These are phyloP conservation scores for Scedosporium aurantiacum DNA, from an alignment of 2,329 filamentous ascomycete genomes.

Conservation along the genomic window DNA sequence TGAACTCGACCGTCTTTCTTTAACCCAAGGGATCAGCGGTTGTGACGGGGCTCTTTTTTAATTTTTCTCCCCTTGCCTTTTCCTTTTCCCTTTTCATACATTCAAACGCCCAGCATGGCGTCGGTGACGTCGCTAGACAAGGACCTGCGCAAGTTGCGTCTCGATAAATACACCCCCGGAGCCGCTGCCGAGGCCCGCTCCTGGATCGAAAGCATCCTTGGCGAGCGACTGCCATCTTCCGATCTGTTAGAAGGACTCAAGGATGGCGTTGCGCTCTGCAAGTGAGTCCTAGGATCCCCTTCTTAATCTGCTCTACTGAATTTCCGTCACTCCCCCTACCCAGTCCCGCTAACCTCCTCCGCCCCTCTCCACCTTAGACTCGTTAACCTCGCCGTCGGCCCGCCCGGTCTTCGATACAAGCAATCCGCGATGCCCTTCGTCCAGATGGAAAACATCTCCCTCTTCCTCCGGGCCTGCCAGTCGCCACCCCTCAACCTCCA, in stretches of 20 bases:
- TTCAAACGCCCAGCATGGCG: conserved; percentile 51
- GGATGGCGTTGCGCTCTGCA: conserved; percentile 88
- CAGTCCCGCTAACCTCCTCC: conserved; percentile 13
- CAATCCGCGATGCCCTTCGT: conserved; percentile 92
- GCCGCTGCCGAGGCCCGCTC: conserved; percentile 73
- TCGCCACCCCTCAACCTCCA: conserved; percentile 74
- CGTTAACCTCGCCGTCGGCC: conserved; percentile 66
- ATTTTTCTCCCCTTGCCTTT: too few species aligned
- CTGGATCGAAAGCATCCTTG: conserved; percentile 79
- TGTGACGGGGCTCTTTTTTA: too few species aligned
- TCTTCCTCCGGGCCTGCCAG: conserved; percentile 85
- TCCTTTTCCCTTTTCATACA: neutral
- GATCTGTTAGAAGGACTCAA: conserved; percentile 81
- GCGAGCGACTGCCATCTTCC: conserved; percentile 56
- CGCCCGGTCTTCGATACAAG: conserved; percentile 80
- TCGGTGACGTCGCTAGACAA: conserved; percentile 90
- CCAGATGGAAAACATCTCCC: conserved; percentile 98
- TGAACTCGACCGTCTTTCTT: too few species aligned
- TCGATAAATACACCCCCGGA: conserved; percentile 84
- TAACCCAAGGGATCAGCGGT: too few species aligned
- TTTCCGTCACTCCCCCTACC: neutral
- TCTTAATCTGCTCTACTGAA: neutral
- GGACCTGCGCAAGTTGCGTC: conserved; percentile 85
- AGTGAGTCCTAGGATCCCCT: conserved; percentile 40
- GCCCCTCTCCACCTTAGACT: conserved; percentile 44